Evolutionary conservation across 495 filamentous ascomycete species (phyloP).

Genomic region (Penicillium fimorum): DNA sequence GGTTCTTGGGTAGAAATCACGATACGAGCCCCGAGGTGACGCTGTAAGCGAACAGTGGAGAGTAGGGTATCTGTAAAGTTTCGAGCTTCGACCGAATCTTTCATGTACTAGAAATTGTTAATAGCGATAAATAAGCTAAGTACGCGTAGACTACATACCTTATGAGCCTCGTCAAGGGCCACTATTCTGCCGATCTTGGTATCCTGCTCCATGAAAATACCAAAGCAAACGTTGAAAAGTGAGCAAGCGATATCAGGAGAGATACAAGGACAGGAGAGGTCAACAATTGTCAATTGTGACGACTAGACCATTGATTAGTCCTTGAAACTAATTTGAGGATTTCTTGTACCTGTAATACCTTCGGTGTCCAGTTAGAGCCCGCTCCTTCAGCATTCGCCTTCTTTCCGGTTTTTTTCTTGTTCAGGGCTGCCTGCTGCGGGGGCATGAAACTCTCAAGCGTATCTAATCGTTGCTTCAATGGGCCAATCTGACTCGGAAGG

Average conservation of each 20-base stretch:
- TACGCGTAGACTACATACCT: conserved; percentile 32
- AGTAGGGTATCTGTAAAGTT: conserved; percentile 63
- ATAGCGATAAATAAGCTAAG: neutral
- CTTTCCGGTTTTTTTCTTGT: conserved; percentile 8
- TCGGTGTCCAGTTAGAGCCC: conserved; percentile 15
- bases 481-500: conserved; percentile 43
- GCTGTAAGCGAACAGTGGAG: conserved; percentile 65
- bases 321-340: neutral
- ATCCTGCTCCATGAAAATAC: conserved; percentile 56
- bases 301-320: neutral
- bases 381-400: neutral
- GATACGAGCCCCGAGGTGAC: conserved; percentile 64
- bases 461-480: conserved; percentile 56
- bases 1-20: conserved; percentile 78
- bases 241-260: conserved; percentile 61
- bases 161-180: conserved; percentile 61
- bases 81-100: conserved; percentile 31
- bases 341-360: conserved; percentile 1
- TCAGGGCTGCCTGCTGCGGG: conserved; percentile 14
- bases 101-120: conserved; percentile 46
- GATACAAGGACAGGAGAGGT: conserved; percentile 70
- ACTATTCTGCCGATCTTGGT: conserved; percentile 47
- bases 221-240: conserved; percentile 66
- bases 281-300: conserved; percentile 60
- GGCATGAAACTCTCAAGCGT: conserved; percentile 58